Evolutionary conservation across 225 moss, liverwort and hornwort genomes (phyloP).

Genomic region (Sphagnum contortum): DNA sequence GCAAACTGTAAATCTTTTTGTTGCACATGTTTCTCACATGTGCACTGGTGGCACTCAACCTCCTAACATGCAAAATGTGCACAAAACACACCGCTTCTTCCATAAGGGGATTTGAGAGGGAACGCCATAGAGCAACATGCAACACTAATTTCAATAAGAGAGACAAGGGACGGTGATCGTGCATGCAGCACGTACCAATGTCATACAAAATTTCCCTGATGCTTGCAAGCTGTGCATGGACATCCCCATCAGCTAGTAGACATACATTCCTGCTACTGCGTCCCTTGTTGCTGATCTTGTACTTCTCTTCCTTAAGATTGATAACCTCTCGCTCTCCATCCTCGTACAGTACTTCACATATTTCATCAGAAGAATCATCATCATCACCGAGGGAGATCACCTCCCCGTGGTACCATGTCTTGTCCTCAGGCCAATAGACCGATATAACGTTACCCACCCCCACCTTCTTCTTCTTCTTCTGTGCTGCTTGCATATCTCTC

Average conservation of each 20-base stretch:
- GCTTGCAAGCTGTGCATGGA: conserved; percentile 11
- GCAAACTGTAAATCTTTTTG: too few relatives aligned
- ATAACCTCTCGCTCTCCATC: conserved; percentile 16
- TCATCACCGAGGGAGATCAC: conserved; percentile 5
- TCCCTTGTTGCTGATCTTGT: background rate
- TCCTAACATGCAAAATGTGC: too few relatives aligned
- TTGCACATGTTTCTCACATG: too few relatives aligned
- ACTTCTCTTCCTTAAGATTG: conserved; percentile 11
- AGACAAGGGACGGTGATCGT: too few relatives aligned
- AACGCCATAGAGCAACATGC: too few relatives aligned
- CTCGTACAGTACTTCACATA: conserved; percentile 16
- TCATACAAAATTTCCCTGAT: conserved; percentile 12
- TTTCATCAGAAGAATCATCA: background rate
- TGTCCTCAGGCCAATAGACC: conserved; percentile 16
- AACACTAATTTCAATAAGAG: too few relatives aligned
- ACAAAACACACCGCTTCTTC: too few relatives aligned
- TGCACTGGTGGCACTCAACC: too few relatives aligned
- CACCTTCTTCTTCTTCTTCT: background rate
- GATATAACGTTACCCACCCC: conserved; percentile 18
- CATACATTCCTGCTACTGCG: background rate
- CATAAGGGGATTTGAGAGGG: too few relatives aligned
- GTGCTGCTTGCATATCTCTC: conserved; percentile 14
- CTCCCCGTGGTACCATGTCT: conserved; percentile 17
- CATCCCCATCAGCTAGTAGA: conserved; percentile 15
- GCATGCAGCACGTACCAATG: conserved; percentile 8